Percentiles rank a stretch among this genome's conserved stretches.
Evolutionary conservation across 306 rosid species (phyloP).

Genomic region (Rosa multiflora): DNA sequence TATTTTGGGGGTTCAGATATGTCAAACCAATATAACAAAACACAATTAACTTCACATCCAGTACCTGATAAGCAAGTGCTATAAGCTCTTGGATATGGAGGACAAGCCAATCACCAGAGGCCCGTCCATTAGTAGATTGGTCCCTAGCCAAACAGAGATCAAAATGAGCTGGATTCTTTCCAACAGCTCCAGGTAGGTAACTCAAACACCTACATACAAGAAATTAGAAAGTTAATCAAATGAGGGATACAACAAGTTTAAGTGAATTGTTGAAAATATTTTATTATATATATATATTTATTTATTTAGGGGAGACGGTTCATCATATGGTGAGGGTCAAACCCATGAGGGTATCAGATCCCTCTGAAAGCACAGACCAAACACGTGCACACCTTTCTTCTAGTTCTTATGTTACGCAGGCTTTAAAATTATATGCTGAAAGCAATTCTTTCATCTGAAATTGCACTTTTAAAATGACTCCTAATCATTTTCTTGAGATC

Average conservation of each 20-base stretch:
- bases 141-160: conserved; percentile 79
- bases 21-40: conserved; percentile 14
- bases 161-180: conserved; percentile 85
- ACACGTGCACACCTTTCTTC: background rate
- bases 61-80: conserved; percentile 98
- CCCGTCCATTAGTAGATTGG: conserved; percentile 44
- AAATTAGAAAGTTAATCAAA: conserved; percentile 16
- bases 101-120: conserved; percentile 76
- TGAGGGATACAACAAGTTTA: background rate
- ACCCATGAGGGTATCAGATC: conserved; percentile 1
- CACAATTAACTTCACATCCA: conserved; percentile 21
- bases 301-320: too few relatives aligned
- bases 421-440: background rate
- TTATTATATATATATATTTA: background rate
- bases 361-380: background rate
- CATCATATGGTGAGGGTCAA: background rate
- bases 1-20: conserved; percentile 2
- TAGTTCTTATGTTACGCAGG: background rate
- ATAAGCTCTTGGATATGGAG: conserved; percentile 90
- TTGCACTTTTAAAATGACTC: background rate
- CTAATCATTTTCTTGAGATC: background rate
- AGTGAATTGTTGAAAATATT: background rate
- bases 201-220: conserved; percentile 77
- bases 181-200: conserved; percentile 87
- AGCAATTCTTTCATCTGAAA: conserved; percentile 12